These are phyloP conservation scores for Echites panduratus DNA, from an alignment of 257 asterid species.

Conservation along the genomic window DNA sequence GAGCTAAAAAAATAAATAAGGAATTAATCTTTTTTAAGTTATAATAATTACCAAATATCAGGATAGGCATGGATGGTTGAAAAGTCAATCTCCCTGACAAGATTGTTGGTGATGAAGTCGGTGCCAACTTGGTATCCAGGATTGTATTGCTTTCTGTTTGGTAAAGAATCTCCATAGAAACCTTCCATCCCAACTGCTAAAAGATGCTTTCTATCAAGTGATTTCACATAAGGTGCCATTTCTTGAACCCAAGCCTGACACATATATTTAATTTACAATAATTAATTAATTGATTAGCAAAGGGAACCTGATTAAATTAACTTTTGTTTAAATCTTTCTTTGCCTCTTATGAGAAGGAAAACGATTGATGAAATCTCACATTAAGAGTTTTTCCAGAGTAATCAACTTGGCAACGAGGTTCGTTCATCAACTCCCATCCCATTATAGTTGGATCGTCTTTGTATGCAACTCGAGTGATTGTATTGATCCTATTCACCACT, in stretches of 20 bases:
- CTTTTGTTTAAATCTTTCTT: too few species aligned
- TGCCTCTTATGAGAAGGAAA: too few species aligned
- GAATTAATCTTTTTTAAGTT: too few species aligned
- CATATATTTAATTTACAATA: background rate
- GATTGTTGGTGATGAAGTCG: constrained; percentile 49
- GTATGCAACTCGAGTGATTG: constrained; percentile 40
- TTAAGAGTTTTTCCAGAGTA: constrained; percentile 58
- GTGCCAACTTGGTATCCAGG: constrained; percentile 55
- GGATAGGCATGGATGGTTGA: constrained; percentile 64
- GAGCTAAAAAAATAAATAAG: too few species aligned
- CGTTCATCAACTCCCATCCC: constrained; percentile 95
- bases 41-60: constrained; percentile 31
- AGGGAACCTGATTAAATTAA: background rate
- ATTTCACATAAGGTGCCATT: constrained; percentile 50
- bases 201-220: constrained; percentile 47
- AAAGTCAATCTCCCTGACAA: constrained; percentile 39
- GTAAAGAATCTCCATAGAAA: constrained; percentile 52
- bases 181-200: constrained; percentile 61
- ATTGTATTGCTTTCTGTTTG: constrained; percentile 39
- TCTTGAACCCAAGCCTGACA: constrained; percentile 43
- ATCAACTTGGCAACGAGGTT: constrained; percentile 76
- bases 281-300: background rate
- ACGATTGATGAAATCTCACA: constrained; percentile 25
- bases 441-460: constrained; percentile 66
- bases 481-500: constrained; percentile 58